Conservation (phyloP, 331 rosid species). For the Dryas integrifolia region DNA sequence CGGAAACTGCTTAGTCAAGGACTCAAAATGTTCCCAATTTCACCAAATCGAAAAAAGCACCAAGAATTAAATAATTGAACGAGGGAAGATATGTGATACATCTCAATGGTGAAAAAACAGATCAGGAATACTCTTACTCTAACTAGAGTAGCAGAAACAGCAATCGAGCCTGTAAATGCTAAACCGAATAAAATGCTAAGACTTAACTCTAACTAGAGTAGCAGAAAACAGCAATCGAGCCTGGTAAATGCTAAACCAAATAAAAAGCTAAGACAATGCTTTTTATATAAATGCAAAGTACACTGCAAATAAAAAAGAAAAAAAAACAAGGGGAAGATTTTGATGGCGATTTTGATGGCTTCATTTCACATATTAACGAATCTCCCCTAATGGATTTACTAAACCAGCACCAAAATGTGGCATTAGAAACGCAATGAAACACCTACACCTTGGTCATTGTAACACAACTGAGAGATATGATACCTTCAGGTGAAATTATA, state of each 20-base stretch:
- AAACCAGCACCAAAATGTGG: conserved; percentile 2
- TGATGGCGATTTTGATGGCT: background rate
- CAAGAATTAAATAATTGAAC: no score
- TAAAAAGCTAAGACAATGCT: background rate
- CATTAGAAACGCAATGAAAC: conserved; percentile 3
- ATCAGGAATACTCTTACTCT: no score
- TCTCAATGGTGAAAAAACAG: no score
- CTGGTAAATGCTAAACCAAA: background rate
- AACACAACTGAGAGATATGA: background rate
- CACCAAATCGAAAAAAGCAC: no score
- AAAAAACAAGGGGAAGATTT: background rate
- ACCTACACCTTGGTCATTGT: background rate
- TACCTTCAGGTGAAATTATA: background rate
- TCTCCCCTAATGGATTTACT: background rate
- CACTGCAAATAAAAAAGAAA: background rate
- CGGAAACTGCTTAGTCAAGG: no score
- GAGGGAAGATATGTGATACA: no score
- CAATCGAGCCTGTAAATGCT: background rate
- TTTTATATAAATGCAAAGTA: background rate
- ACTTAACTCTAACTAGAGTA: no score
- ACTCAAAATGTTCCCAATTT: no score
- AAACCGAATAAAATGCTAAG: background rate
- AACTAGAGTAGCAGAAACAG: background rate
- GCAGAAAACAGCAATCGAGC: background rate
- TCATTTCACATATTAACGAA: background rate